Base-by-base conservation (phyloP, 2,329 filamentous ascomycete species). In the Xylaria sp. region DNA sequence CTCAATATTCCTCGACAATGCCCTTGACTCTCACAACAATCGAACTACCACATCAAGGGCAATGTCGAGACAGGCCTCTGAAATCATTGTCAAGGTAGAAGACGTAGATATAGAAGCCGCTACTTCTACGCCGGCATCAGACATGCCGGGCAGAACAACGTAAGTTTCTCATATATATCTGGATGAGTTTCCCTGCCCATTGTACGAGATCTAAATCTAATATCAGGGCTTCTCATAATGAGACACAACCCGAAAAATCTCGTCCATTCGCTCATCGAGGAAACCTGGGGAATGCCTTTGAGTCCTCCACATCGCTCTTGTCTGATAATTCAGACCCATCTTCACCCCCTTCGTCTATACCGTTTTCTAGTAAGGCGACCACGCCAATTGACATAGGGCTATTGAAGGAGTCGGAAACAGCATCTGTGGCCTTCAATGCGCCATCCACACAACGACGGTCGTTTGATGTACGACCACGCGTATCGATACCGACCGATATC, bases 401-500 rank as follows among this genome's bases (percentile, higher is more conserved):
- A n/a, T 75, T 74, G 23, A 81, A 79, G 63, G 82, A 80, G 54
- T 71, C 73, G 36, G 67, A 58, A 54, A 62, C 67, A 55, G 69
- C 67, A 68, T 75, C 71, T 33, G 39, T 60, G 8, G 31, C 23
- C 56, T 59, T 72, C n/a, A 43, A 67, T 48, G 63, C 70, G 51
- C 57, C 73, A 31, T 70, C 73, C 7, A 69, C 59, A 72, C 71
- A 65, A 73, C 72, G 82, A 69, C 78, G 78, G 61, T 80, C 76
- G 71, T 89, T 86, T 78, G 88, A 90, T 74, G 88, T 92, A 68
- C 88, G 87, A 49, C 91, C 94, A 13, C 94, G 90, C 75, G 92
- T 93, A 8, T 97, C 95, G 18, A 94, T 99, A 75, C 94, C 95
- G 18, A 83, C 88, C 64, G 88, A 92, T 70, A 80, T 98, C 55